Conservation (phyloP, 2,329 filamentous ascomycete genomes). For the Myriosclerotinia curreyana region DNA sequence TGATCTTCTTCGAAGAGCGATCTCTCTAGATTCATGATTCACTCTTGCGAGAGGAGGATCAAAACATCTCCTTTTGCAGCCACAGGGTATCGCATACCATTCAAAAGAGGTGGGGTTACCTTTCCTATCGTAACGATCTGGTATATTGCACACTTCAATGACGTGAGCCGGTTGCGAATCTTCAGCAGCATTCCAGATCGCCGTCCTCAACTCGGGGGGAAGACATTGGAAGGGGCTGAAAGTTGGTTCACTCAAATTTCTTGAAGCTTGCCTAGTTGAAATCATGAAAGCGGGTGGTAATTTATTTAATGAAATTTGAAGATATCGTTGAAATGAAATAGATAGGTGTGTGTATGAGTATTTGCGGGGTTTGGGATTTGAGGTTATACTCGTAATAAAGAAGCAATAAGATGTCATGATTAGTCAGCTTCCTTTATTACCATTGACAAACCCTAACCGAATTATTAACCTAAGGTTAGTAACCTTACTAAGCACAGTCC, state of each 20-base stretch:
- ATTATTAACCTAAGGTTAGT: too few species aligned
- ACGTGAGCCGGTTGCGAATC: background rate
- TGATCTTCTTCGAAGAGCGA: background rate
- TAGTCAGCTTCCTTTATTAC: too few species aligned
- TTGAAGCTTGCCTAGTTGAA: background rate
- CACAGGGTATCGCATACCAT: conserved; percentile 7
- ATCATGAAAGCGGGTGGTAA: background rate
- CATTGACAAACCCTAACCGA: too few species aligned
- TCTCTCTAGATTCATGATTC: background rate
- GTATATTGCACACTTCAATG: conserved; percentile 19
- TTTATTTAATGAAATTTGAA: background rate
- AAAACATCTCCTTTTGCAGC: conserved; percentile 2
- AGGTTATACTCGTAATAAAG: too few species aligned
- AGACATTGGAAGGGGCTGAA: background rate
- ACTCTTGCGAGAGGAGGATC: background rate
- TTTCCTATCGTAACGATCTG: background rate
- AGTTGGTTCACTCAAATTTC: background rate
- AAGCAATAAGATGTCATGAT: too few species aligned
- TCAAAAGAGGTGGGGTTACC: conserved; percentile 1
- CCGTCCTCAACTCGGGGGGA: background rate
- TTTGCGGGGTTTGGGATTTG: too few species aligned
- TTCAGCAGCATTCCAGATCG: conserved; percentile 4
- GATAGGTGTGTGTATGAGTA: too few species aligned
- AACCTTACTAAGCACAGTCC: too few species aligned
- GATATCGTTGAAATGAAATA: background rate